Conservation (phyloP, 208 protist genomes). For the Leishmania arabica region DNA sequence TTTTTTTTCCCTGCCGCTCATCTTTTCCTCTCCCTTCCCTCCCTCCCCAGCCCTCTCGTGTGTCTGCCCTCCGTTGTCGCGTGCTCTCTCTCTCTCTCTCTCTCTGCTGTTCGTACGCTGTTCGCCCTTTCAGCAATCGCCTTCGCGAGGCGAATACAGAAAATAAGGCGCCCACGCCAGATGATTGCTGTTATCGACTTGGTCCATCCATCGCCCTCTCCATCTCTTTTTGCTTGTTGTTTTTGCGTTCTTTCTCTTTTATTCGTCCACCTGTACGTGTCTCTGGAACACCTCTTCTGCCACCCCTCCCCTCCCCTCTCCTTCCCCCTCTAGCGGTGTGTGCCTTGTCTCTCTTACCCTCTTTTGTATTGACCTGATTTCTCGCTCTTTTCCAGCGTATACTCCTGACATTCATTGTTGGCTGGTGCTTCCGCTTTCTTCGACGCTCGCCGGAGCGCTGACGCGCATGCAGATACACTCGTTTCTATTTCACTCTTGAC, state of each 20-base stretch:
- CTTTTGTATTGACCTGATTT: not conserved
- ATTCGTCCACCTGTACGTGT: not conserved
- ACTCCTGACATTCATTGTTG: not conserved
- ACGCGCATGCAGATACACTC: too few species aligned
- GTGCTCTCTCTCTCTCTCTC: constrained; percentile 4
- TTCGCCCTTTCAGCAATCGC: not conserved
- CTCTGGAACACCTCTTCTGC: not conserved
- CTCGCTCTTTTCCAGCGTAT: not conserved
- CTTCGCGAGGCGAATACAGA: not conserved
- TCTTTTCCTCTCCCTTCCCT: not conserved
- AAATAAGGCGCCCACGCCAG: not conserved
- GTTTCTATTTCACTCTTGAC: too few species aligned
- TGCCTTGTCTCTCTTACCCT: not conserved
- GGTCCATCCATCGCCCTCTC: not conserved
- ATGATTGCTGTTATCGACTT: too few species aligned
- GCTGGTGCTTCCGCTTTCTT: too few species aligned
- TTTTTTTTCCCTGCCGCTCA: not conserved
- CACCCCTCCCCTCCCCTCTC: too few species aligned
- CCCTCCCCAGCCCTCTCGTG: not conserved
- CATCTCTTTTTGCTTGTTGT: not conserved
- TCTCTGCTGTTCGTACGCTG: not conserved
- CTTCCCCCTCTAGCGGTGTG: not conserved
- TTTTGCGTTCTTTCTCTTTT: not conserved
- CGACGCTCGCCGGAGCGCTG: too few species aligned
- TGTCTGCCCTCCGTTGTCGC: not conserved